Evolutionary conservation across 768 basidiomycete species (phyloP), one percentile per base, ranked within the genome.

Genomic region (Lentinula lateritia): DNA sequence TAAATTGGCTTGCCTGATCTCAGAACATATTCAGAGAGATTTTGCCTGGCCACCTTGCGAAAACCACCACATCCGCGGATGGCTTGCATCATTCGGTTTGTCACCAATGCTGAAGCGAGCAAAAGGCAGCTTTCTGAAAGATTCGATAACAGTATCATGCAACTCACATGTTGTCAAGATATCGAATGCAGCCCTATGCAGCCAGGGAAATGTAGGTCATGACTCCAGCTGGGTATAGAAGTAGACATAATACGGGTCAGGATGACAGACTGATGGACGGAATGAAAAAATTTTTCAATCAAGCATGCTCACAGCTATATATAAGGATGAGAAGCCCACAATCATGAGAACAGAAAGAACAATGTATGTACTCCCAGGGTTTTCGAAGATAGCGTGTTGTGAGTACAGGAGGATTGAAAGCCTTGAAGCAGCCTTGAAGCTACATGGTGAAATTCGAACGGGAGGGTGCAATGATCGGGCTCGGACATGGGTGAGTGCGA

Each of bases 351-450:
- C 18, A 9, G n/a, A 18, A 46, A 46, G 9, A 46, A 16, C 16
- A 16, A 23, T 23, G 23, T 23, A 15, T 23, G 12, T 28, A 54
- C 52, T 38, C 18, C 18, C 52, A 54, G 52, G n/a, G 52, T 54
- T 54, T 54, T 36, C 16, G 52, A 36, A 18, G 38, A 38, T n/a
- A 39, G 16, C 38, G 52, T 54, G 36, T 54, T 54, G 16, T 39
- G 52, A 39, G 52, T 36, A 39, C 52, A 54, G 18, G 52, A n/a
- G 38, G 52, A 54, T 35, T 35, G 35, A 12, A 54, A 18, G 35
- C 52, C 52, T 54, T 54, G 52, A 39, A n/a, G 38, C 52, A 18
- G 35, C 52, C 52, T 54, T 54, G 52, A 39, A n/a, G 38, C 52
- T 54, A 50, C 5, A 12, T 9, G 1, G 23, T 23, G 23, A 23